phyloP scores from a whole-genome alignment of 352 stramenopile species.

The Phytophthora boehmeriae region DNA sequence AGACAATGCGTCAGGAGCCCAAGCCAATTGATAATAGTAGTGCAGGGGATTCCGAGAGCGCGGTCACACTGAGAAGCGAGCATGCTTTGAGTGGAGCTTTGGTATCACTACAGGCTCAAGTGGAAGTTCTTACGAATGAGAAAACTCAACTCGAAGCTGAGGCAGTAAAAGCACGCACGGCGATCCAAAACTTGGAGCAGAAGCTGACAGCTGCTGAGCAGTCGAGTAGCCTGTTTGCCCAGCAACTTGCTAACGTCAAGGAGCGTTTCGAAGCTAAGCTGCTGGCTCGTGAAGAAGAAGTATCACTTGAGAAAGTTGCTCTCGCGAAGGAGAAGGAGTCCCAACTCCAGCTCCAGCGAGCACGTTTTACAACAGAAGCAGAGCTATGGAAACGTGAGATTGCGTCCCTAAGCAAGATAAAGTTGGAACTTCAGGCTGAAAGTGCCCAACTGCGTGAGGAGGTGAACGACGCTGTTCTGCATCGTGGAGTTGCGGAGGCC shows the following conservation, averaged over 20 bases:
- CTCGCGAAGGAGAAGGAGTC: constrained; percentile 39
- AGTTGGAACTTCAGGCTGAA: constrained; percentile 45
- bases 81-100: constrained; percentile 27
- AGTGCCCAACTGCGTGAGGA: constrained; percentile 28
- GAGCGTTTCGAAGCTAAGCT: constrained; percentile 54
- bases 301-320: constrained; percentile 35
- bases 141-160: constrained; percentile 35
- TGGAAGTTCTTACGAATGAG: constrained; percentile 26
- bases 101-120: constrained; percentile 22
- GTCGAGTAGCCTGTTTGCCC: constrained; percentile 43
- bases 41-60: constrained; percentile 2
- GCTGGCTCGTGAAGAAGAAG: constrained; percentile 37
- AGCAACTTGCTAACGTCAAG: constrained; percentile 49
- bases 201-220: constrained; percentile 43
- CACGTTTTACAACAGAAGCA: constrained; percentile 39
- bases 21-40: constrained; percentile 13
- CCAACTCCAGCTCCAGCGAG: constrained; percentile 39
- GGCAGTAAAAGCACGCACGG: constrained; percentile 13
- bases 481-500: constrained; percentile 13
- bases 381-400: constrained; percentile 54
- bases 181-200: constrained; percentile 39
- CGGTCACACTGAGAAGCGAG: constrained; percentile 12
- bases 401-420: constrained; percentile 43
- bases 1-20: constrained; percentile 5
- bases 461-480: constrained; percentile 15